These are phyloP conservation scores for Phytophthora chlamydospora DNA, from an alignment of 352 stramenopile species.

Conservation along the genomic window DNA sequence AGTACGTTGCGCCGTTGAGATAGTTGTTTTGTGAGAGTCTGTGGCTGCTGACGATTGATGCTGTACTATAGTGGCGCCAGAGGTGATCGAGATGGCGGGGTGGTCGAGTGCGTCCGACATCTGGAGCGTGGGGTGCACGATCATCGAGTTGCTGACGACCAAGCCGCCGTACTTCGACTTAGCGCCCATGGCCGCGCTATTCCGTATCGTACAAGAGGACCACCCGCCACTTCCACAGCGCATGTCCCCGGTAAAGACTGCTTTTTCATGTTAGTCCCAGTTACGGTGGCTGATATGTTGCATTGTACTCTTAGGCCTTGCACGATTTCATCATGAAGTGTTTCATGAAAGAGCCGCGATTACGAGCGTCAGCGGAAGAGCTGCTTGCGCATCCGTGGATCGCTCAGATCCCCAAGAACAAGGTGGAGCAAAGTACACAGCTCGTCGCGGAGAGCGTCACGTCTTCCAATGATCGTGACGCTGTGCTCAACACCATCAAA, in stretches of 20 bases:
- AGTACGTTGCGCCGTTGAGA: conserved; percentile 46
- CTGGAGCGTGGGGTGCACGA: conserved; percentile 95
- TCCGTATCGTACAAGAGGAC: conserved; percentile 94
- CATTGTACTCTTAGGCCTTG: conserved; percentile 53
- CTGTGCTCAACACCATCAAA: conserved; percentile 88
- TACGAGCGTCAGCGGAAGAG: conserved; percentile 83
- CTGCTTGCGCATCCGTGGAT: conserved; percentile 92
- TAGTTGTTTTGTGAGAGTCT: background rate
- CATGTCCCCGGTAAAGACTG: conserved; percentile 72
- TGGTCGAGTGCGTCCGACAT: conserved; percentile 94
- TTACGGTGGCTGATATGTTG: background rate
- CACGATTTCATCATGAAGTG: conserved; percentile 94
- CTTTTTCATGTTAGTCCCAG: background rate
- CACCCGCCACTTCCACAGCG: conserved; percentile 90
- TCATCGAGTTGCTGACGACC: conserved; percentile 93
- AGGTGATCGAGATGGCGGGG: conserved; percentile 96
- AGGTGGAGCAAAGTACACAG: conserved; percentile 88
- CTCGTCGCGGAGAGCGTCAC: conserved; percentile 78
- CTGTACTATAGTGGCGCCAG: conserved; percentile 86
- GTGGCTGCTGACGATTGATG: conserved; percentile 1
- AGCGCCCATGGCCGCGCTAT: conserved; percentile 89
- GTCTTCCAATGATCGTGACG: conserved; percentile 76
- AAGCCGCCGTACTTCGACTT: conserved; percentile 95
- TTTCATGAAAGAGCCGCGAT: conserved; percentile 91
- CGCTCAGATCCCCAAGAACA: conserved; percentile 86